These are phyloP conservation scores for Austroboletus niveus DNA, from an alignment of 1,284 basidiomycete species.

Conservation along the genomic window DNA sequence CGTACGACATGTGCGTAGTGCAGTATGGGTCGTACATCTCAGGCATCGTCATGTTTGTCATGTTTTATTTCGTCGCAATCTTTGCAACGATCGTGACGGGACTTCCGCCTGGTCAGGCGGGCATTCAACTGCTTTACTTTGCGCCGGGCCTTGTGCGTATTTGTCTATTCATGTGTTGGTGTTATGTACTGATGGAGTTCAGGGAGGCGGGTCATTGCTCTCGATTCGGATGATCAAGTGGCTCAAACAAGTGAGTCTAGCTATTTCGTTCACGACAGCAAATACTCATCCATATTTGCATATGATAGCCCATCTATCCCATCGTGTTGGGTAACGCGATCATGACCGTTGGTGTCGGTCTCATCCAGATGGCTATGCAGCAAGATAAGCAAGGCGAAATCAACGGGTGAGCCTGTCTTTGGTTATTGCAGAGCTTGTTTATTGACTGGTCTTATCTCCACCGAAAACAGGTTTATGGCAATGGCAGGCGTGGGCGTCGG, in stretches of 20 bases:
- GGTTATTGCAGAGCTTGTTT: background rate
- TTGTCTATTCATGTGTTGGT: background rate
- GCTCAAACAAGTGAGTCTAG: slow-evolving; percentile 21
- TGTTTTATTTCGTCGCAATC: slow-evolving; percentile 54
- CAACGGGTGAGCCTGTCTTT: slow-evolving; percentile 32
- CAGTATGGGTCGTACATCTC: slow-evolving; percentile 39
- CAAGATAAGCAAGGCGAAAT: slow-evolving; percentile 35
- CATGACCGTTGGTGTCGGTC: slow-evolving; percentile 39
- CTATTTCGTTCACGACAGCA: slow-evolving; percentile 8
- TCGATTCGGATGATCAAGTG: slow-evolving; percentile 27
- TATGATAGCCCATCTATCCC: slow-evolving; percentile 41
- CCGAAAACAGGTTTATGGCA: slow-evolving; percentile 40
- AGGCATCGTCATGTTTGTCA: slow-evolving; percentile 50
- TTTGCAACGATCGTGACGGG: slow-evolving; percentile 47
- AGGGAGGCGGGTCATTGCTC: slow-evolving; percentile 21
- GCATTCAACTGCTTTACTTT: slow-evolving; percentile 48
- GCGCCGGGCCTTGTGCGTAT: slow-evolving; percentile 44
- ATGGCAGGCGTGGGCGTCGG: slow-evolving; percentile 47
- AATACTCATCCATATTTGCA: background rate
- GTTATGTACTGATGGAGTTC: background rate
- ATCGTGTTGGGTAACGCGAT: slow-evolving; percentile 39
- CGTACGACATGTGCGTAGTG: slow-evolving; percentile 39
- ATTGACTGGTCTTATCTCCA: background rate
- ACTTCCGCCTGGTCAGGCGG: slow-evolving; percentile 36
- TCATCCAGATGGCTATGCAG: slow-evolving; percentile 43